Evolutionary conservation across 176 grass and related monocot species (phyloP), one percentile per base, ranked within the genome.

Genomic region (Echinochloa phyllopogon): DNA sequence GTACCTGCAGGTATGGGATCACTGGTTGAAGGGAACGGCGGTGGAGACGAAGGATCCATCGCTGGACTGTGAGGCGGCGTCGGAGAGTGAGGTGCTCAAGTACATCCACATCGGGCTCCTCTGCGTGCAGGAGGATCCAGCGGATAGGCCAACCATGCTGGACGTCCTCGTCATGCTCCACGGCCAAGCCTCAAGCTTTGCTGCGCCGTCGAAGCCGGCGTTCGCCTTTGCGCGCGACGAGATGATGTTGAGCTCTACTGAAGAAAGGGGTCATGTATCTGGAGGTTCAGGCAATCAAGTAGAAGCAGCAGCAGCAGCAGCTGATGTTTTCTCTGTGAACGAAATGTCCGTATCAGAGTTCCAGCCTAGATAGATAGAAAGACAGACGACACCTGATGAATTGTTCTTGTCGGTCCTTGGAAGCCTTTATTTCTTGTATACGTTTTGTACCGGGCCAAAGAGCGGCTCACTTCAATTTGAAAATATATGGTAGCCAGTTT

Each of bases 61-160:
- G 10, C 16, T 84, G n/a, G 60, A 23, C 17, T 6, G 39, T n/a
- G 42, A 21, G 6, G 11, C 40, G 6, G 11, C 40, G 18, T n/a
- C 66, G n/a, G 62, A 44, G 24, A 52, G 17, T 0, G 81, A 91
- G 69, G 1, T 84, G 52, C 67, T 91, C 39, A 91, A 37, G 64
- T 84, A 81, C 52, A 7, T 84, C 36, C 80, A 91, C 6, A 29
- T 84, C 6, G 89, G 75, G 8, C 37, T 79, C 8, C 81, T 88
- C 18, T 79, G 65, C 69, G 58, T 84, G 40, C 81, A 79, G 10
- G 81, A 72, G 76, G 76, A 83, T 36, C 80, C 74, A 20, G 52
- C 73, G 9, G 52, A 78, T 24, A 16, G 86, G 10, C 74, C 74
- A 0, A 55, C 44, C 16, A 84, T 79, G 66, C n/a, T 76, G 13